These are phyloP conservation scores for Boletellus ananiceps DNA, from an alignment of 768 basidiomycete genomes.

Conservation along the genomic window DNA sequence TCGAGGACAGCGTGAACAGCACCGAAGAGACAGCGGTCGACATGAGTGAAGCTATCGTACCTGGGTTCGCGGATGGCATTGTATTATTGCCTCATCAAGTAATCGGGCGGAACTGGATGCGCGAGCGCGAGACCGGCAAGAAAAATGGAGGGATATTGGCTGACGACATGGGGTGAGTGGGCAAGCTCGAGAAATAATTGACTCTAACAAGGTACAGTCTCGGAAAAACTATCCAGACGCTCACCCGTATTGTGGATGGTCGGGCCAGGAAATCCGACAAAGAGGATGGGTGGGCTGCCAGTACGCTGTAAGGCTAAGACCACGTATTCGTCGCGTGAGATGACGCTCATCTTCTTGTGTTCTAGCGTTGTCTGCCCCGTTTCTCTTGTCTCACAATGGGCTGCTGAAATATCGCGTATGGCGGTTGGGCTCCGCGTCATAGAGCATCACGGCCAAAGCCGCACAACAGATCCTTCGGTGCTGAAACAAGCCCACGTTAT, in stretches of 20 bases:
- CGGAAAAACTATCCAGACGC: slow-evolving; percentile 89
- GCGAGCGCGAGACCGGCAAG: slow-evolving; percentile 72
- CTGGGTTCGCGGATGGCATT: slow-evolving; percentile 71
- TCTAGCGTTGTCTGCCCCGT: slow-evolving; percentile 83
- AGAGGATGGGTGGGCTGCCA: slow-evolving; percentile 63
- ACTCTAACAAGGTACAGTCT: slow-evolving; percentile 41
- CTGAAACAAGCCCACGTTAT: slow-evolving; percentile 63
- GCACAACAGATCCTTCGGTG: slow-evolving; percentile 59
- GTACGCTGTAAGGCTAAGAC: slow-evolving; percentile 56
- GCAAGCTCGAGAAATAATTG: not conserved
- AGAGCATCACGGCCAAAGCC: slow-evolving; percentile 76
- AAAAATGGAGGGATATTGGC: slow-evolving; percentile 85
- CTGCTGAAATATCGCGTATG: slow-evolving; percentile 74
- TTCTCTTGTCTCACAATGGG: slow-evolving; percentile 89
- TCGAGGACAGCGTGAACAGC: slow-evolving; percentile 56
- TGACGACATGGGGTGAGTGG: slow-evolving; percentile 78
- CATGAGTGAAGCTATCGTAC: slow-evolving; percentile 63
- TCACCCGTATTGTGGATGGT: slow-evolving; percentile 83
- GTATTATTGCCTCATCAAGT: slow-evolving; percentile 84
- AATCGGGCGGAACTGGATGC: slow-evolving; percentile 84
- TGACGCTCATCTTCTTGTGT: not conserved
- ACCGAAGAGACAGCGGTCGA: slow-evolving; percentile 49
- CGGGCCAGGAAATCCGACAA: slow-evolving; percentile 64
- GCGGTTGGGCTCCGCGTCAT: slow-evolving; percentile 61
- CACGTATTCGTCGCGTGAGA: not conserved